Evolutionary conservation across 805 yeast genomes (phyloP), one percentile per base, ranked within the genome.

Genomic region (Zygosaccharomyces siamensis): DNA sequence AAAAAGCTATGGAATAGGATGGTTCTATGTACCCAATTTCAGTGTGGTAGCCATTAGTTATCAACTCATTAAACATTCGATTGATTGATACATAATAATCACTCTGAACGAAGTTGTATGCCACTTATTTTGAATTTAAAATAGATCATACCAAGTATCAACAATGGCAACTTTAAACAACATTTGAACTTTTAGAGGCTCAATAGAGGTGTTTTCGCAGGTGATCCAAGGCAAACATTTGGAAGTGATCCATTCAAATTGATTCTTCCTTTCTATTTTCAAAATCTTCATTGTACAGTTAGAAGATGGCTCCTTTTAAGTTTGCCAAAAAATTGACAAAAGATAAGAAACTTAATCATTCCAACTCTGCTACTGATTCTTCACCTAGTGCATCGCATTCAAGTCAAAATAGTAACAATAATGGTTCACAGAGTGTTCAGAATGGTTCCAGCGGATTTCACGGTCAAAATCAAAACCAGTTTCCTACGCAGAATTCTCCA

Each of bases 261-360:
- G 11, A n/a, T 8, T 26, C 8, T 10, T 26, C 28, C 10, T 5
- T 10, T 26, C 11, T 10, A 7, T 26, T 26, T 7, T 8, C 28
- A 26, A 8, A 8, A 10, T 26, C 28, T 26, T 26, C 3, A 26
- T 26, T 26, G 28, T 7, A 26, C 28, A 7, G 28, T 28, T 26
- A 14, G 16, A 35, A 24, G 4, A 78, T 79, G 83, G 78, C 83
- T 16, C 78, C 83, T 20, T 79, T 80, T 64, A 79, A 77, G 60
- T 78, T 80, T 60, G 79, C 80, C 14, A 75, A 72, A 59, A 78
- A 75, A 60, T 71, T 68, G 57, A 70, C 71, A 45, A 40, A 65
- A 48, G 73, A 67, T 16, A 57, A 60, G 44, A 52, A 51, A 36
- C 39, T 36, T 20, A 43, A 53, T 23, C 26, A 35, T 21, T 51